Evolutionary conservation across 495 filamentous ascomycete species (phyloP).

Genomic region (Xylaria acuta): DNA sequence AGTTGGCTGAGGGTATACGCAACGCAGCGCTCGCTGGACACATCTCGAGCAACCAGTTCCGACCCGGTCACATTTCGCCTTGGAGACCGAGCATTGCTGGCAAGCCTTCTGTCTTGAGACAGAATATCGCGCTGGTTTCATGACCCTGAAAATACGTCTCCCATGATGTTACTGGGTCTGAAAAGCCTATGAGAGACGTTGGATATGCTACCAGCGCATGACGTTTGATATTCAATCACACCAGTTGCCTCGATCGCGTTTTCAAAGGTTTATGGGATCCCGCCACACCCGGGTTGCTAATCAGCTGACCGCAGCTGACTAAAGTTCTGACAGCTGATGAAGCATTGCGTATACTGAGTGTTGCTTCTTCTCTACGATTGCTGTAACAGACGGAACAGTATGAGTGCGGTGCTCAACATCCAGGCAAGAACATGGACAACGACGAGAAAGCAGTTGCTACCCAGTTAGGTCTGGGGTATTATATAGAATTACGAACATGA

Average conservation of each 20-base stretch:
- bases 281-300: background rate
- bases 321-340: background rate
- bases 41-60: constrained; percentile 45
- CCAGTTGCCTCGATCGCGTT: background rate
- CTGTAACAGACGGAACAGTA: background rate
- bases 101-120: constrained; percentile 53
- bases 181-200: background rate
- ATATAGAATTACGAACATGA: background rate
- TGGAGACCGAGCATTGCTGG: constrained; percentile 48
- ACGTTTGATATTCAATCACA: background rate
- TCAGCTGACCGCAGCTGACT: background rate
- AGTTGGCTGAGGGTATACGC: constrained; percentile 28
- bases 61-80: constrained; percentile 52
- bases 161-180: background rate
- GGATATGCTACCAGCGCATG: background rate
- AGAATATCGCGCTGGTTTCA: constrained; percentile 48
- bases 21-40: constrained; percentile 27
- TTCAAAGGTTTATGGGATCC: background rate
- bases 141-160: constrained; percentile 21
- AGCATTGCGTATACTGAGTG: background rate
- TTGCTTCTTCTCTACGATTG: background rate
- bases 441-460: background rate
- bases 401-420: background rate
- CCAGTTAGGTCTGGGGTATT: background rate
- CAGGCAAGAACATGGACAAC: background rate